Conservation (phyloP, 139 green algal genomes). For the Monoraphidium neglectum region DNA sequence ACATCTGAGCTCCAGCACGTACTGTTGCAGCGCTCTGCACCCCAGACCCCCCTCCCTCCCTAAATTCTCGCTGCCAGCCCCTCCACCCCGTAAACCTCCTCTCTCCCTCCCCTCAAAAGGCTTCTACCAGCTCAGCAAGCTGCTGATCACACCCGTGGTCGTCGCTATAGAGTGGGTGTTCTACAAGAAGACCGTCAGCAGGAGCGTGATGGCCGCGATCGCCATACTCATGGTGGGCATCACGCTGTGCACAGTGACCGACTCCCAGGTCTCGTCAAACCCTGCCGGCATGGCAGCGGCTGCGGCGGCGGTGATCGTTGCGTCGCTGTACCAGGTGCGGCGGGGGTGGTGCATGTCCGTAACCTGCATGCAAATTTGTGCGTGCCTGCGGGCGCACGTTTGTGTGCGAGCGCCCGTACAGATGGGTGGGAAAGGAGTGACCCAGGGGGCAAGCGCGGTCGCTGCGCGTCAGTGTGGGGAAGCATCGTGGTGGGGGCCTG, state of each 20-base stretch:
- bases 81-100: no score
- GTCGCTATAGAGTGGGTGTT: slow-evolving; percentile 51
- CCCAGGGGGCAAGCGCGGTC: slow-evolving; percentile 13
- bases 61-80: no score
- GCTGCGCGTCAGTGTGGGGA: not conserved
- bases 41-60: no score
- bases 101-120: no score
- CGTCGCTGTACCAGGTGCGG: slow-evolving; percentile 73
- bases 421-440: slow-evolving; percentile 70
- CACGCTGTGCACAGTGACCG: slow-evolving; percentile 57
- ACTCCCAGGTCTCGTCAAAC: slow-evolving; percentile 52
- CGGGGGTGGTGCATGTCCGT: no score
- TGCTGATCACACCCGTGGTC: slow-evolving; percentile 62
- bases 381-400: no score
- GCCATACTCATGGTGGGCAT: slow-evolving; percentile 63
- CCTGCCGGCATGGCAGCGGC: slow-evolving; percentile 55
- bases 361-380: no score
- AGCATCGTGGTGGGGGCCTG: no score
- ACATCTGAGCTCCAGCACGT: no score
- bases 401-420: no score
- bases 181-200: slow-evolving; percentile 40
- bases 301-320: slow-evolving; percentile 64
- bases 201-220: slow-evolving; percentile 44
- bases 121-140: slow-evolving; percentile 29
- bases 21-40: no score